Conservation (phyloP, 495 filamentous ascomycete species). For the Trypethelium eluteriae region DNA sequence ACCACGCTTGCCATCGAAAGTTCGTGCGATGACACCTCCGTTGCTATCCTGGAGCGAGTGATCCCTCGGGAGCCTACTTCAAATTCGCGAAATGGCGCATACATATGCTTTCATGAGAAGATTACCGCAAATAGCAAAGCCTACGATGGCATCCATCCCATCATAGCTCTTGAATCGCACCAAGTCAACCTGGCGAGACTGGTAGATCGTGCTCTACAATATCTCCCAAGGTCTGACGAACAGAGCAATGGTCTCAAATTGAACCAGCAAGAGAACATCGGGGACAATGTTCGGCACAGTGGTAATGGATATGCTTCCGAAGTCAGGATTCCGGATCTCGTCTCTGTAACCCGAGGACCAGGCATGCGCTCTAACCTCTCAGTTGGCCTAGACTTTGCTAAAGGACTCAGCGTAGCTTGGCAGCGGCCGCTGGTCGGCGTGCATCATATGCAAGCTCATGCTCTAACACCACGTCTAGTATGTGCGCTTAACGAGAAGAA, state of each 20-base stretch:
- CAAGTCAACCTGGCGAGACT: slow-evolving; percentile 58
- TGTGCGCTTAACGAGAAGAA: slow-evolving; percentile 36
- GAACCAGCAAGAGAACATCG: neutral
- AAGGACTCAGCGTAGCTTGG: slow-evolving; percentile 80
- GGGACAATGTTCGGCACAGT: neutral
- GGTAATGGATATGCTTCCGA: neutral
- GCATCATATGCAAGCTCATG: slow-evolving; percentile 96
- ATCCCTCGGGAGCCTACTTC: slow-evolving; percentile 30
- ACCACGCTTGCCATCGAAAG: slow-evolving; percentile 81
- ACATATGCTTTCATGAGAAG: slow-evolving; percentile 69
- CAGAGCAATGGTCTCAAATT: neutral
- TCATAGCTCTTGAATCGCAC: slow-evolving; percentile 65
- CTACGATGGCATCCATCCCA: slow-evolving; percentile 71
- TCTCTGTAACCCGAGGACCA: slow-evolving; percentile 80
- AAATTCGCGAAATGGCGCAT: neutral
- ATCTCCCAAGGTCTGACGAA: neutral
- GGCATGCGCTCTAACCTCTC: slow-evolving; percentile 73
- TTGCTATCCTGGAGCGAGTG: slow-evolving; percentile 60
- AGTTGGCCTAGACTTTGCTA: slow-evolving; percentile 73
- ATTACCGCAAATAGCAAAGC: slow-evolving; percentile 65
- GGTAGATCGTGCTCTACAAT: slow-evolving; percentile 46
- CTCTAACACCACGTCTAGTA: slow-evolving; percentile 78
- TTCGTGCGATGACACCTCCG: slow-evolving; percentile 95
- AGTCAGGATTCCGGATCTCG: slow-evolving; percentile 58
- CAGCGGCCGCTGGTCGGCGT: slow-evolving; percentile 73